Percentiles rank a stretch among this genome's conserved stretches.
These are phyloP conservation scores for Cladosporium colombiae DNA, from an alignment of 2,329 filamentous ascomycete genomes.

Conservation along the genomic window DNA sequence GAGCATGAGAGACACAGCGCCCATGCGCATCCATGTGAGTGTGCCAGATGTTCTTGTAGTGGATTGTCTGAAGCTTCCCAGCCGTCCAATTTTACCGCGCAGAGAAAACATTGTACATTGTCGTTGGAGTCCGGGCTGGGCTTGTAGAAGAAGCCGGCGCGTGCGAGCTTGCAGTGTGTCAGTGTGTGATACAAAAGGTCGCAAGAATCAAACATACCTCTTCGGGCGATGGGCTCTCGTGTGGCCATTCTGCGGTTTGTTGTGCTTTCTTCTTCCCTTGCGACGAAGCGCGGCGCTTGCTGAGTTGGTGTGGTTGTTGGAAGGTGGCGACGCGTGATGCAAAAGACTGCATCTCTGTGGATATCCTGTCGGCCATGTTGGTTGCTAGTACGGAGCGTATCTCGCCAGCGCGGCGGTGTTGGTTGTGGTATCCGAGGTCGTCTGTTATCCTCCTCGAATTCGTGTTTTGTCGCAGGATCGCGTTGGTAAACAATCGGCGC, in stretches of 20 bases:
- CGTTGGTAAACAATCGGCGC: constrained; percentile 11
- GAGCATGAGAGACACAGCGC: constrained; percentile 64
- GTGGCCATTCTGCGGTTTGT: constrained; percentile 72
- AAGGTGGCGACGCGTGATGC: constrained; percentile 82
- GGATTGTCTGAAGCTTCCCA: constrained; percentile 90
- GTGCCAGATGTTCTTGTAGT: constrained; percentile 78
- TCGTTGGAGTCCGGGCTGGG: constrained; percentile 73
- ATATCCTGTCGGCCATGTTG: constrained; percentile 30
- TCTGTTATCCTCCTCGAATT: neutral
- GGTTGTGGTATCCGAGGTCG: neutral
- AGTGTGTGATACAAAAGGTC: constrained; percentile 19
- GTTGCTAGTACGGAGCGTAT: constrained; percentile 12
- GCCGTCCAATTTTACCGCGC: constrained; percentile 78
- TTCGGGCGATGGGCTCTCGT: constrained; percentile 64
- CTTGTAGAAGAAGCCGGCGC: constrained; percentile 87
- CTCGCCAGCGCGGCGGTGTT: constrained; percentile 5
- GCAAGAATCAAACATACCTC: constrained; percentile 53
- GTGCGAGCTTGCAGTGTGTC: constrained; percentile 66
- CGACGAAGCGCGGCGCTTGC: constrained; percentile 70
- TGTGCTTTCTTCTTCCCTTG: constrained; percentile 57
- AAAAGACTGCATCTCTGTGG: constrained; percentile 61
- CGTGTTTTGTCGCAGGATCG: constrained; percentile 9
- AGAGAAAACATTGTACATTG: constrained; percentile 88
- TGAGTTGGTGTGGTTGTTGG: constrained; percentile 60
- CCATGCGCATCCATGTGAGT: constrained; percentile 83